Conservation (phyloP, 352 stramenopile genomes). For the Pythium plurisporium region DNA sequence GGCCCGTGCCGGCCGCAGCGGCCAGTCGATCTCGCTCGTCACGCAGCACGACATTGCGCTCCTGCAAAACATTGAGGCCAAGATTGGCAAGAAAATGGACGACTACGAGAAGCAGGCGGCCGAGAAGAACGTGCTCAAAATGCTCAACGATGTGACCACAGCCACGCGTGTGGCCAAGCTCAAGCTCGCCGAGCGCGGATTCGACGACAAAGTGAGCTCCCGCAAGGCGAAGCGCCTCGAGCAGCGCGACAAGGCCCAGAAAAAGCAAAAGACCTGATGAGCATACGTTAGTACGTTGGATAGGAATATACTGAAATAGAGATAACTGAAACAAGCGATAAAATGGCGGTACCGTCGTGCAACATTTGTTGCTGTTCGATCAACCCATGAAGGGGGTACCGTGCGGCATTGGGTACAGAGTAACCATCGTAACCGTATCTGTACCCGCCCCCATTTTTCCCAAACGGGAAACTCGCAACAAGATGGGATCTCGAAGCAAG, state of each 20-base stretch:
- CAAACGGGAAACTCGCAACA: background rate
- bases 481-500: slow-evolving; percentile 23
- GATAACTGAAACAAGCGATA: background rate
- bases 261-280: slow-evolving; percentile 10
- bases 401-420: background rate
- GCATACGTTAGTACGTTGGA: background rate
- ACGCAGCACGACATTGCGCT: slow-evolving; percentile 93
- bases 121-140: slow-evolving; percentile 93
- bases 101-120: slow-evolving; percentile 75
- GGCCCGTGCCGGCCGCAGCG: slow-evolving; percentile 87
- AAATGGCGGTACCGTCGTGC: slow-evolving; percentile 18
- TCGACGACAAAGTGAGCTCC: slow-evolving; percentile 81
- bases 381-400: background rate
- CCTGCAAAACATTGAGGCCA: slow-evolving; percentile 93
- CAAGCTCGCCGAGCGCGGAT: slow-evolving; percentile 83
- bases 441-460: background rate
- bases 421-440: background rate
- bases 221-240: slow-evolving; percentile 64
- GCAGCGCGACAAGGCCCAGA: slow-evolving; percentile 35
- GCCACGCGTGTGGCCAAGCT: slow-evolving; percentile 92
- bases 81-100: slow-evolving; percentile 88
- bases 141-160: slow-evolving; percentile 95
- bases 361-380: slow-evolving; percentile 16
- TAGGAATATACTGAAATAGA: slow-evolving; percentile 1
- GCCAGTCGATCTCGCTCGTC: slow-evolving; percentile 92